Evolutionary conservation across 108 stramenopile species (phyloP).

Genomic region (Cyclotella cryptica): DNA sequence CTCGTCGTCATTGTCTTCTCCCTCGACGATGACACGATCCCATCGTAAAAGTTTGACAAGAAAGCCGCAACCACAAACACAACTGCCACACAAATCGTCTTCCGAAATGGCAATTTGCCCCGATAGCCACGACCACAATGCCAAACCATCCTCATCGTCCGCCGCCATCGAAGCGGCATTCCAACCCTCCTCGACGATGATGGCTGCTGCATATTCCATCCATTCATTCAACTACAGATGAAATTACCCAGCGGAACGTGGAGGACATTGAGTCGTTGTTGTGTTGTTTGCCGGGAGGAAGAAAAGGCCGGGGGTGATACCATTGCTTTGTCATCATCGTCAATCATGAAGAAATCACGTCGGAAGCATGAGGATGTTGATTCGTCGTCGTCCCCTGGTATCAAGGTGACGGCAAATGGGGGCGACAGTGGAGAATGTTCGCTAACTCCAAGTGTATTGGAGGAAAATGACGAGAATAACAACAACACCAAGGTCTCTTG

Average conservation of each 20-base stretch:
- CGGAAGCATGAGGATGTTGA: neutral
- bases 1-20: neutral
- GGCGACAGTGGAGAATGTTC: slow-evolving; percentile 11
- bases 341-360: neutral
- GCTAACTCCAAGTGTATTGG: slow-evolving; percentile 5
- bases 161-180: neutral
- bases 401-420: neutral
- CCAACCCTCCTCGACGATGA: slow-evolving; percentile 1
- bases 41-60: neutral
- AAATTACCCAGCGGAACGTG: slow-evolving; percentile 18
- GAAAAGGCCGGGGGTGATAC: neutral
- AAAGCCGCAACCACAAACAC: neutral
- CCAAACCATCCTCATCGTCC: neutral
- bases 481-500: neutral
- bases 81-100: neutral
- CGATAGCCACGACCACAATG: neutral
- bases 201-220: slow-evolving; percentile 14
- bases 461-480: neutral
- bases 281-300: slow-evolving; percentile 10
- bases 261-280: slow-evolving; percentile 9
- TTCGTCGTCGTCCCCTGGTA: too few species aligned
- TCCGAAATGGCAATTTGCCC: slow-evolving; percentile 6
- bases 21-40: too few species aligned
- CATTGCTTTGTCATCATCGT: neutral
- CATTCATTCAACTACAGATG: slow-evolving; percentile 15